Conservation (phyloP, 306 rosid species). For the Inga leiocalycina region DNA sequence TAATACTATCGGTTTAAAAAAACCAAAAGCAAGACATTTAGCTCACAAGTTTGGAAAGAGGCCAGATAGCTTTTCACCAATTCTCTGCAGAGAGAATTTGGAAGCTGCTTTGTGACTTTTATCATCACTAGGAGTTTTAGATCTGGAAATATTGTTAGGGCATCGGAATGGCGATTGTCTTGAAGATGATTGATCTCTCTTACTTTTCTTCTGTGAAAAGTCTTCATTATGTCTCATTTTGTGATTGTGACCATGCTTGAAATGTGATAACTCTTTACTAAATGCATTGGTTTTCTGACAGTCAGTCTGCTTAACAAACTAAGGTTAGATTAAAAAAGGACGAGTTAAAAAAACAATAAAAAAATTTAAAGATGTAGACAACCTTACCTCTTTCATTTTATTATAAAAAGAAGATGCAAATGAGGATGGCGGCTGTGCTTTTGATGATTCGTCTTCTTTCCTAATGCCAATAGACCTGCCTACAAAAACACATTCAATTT, state of each 20-base stretch:
- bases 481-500: slow-evolving; percentile 41
- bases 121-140: slow-evolving; percentile 36
- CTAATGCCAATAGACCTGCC: slow-evolving; percentile 48
- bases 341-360: slow-evolving; percentile 7
- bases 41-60: slow-evolving; percentile 46
- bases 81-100: slow-evolving; percentile 16
- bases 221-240: slow-evolving; percentile 39
- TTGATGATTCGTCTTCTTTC: slow-evolving; percentile 44
- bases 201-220: slow-evolving; percentile 35
- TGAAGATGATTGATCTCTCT: slow-evolving; percentile 46
- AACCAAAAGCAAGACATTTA: slow-evolving; percentile 21
- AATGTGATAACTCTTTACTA: slow-evolving; percentile 49
- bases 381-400: slow-evolving; percentile 65
- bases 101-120: slow-evolving; percentile 44
- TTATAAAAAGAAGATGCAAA: slow-evolving; percentile 50
- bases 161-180: slow-evolving; percentile 39
- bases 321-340: slow-evolving; percentile 24
- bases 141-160: slow-evolving; percentile 39
- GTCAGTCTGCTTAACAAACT: slow-evolving; percentile 55
- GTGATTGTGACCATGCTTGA: slow-evolving; percentile 45
- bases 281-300: slow-evolving; percentile 37
- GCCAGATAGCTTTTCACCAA: slow-evolving; percentile 37
- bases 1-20: slow-evolving; percentile 13
- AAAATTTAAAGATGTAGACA: slow-evolving; percentile 35
- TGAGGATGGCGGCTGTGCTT: slow-evolving; percentile 33